Percentiles rank a stretch among this genome's conserved stretches.
phyloP scores from a whole-genome alignment of 768 basidiomycete genomes.

The Antrodiella citrinella region DNA sequence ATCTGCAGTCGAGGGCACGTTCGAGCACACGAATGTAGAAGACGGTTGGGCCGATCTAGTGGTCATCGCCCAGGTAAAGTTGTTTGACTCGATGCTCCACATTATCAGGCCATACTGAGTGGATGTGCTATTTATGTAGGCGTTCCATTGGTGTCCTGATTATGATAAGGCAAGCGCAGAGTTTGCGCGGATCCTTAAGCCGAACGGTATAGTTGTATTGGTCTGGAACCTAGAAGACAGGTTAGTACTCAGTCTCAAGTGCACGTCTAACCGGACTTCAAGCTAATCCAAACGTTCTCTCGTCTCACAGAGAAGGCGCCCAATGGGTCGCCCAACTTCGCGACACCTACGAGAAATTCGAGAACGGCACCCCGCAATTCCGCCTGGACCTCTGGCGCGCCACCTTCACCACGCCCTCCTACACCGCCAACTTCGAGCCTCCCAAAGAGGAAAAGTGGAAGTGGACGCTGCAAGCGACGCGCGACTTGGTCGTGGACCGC shows the following conservation, averaged over 20 bases:
- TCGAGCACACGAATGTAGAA: constrained; percentile 51
- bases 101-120: too few relatives aligned
- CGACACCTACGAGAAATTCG: constrained; percentile 58
- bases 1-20: constrained; percentile 55
- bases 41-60: constrained; percentile 74
- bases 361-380: constrained; percentile 75
- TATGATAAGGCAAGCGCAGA: constrained; percentile 65
- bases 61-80: constrained; percentile 71
- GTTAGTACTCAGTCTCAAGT: constrained; percentile 28
- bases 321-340: constrained; percentile 73
- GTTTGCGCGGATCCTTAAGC: constrained; percentile 75
- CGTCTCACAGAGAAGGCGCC: constrained; percentile 42
- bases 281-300: too few relatives aligned
- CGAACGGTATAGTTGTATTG: constrained; percentile 58
- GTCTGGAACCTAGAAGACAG: constrained; percentile 93
- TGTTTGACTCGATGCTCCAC: background rate
- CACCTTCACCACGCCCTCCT: constrained; percentile 56
- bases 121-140: constrained; percentile 39
- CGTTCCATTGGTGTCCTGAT: constrained; percentile 92
- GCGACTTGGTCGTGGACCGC: constrained; percentile 53
- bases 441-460: constrained; percentile 49
- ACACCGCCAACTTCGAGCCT: constrained; percentile 48
- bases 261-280: background rate
- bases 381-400: constrained; percentile 68
- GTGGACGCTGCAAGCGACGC: constrained; percentile 44